Conservation (phyloP, 2,329 filamentous ascomycete genomes). For the Trichoderma breve region DNA sequence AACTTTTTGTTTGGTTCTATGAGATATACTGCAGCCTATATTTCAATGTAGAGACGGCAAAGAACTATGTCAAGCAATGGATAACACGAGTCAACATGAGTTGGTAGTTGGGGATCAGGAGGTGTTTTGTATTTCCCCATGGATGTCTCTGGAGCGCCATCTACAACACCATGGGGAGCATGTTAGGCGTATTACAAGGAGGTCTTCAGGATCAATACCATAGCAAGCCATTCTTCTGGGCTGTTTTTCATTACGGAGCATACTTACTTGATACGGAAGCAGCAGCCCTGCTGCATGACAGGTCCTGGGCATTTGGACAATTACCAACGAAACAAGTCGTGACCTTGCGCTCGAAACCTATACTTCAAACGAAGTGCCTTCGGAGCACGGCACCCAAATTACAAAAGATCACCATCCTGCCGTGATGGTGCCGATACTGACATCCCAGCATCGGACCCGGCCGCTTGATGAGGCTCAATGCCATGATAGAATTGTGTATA, state of each 20-base stretch:
- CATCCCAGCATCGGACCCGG: too few relatives aligned
- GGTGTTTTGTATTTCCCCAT: background rate
- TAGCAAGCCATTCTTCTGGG: background rate
- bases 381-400: background rate
- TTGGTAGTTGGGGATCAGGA: background rate
- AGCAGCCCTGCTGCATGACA: background rate
- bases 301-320: background rate
- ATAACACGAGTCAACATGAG: background rate
- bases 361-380: background rate
- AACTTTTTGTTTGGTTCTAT: too few relatives aligned
- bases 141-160: background rate
- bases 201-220: background rate
- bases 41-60: background rate
- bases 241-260: background rate
- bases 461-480: background rate
- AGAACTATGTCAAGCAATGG: background rate
- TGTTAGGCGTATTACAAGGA: background rate
- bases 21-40: background rate
- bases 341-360: background rate
- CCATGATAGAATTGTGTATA: background rate
- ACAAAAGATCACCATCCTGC: background rate
- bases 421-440: background rate
- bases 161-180: background rate
- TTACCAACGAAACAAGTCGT: background rate
- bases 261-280: background rate